Base-by-base conservation (phyloP, 2,329 filamentous ascomycete species). In the Fusarium nematophilum region DNA sequence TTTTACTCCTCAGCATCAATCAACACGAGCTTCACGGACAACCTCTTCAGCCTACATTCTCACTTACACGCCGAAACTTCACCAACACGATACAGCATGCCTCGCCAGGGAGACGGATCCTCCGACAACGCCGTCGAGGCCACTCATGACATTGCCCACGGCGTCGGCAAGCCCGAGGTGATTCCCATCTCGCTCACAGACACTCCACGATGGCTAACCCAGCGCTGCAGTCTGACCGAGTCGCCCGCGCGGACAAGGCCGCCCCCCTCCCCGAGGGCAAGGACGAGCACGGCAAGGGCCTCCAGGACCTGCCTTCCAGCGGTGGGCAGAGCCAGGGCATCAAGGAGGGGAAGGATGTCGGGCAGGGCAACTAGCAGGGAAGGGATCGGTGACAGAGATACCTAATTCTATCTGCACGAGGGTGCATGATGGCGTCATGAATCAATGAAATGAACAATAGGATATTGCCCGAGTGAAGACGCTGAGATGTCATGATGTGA, bases 101-200 rank as follows among this genome's bases (percentile, higher is more conserved):
- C 81, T 78, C 78, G 80, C 68, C 72, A 79, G 57, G 80, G 80
- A 79, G 78, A 79, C 66, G 79, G 79, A 47, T 75, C 74, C 59
- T 75, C 76, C 52, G 73, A 83, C 71, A 83, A 83, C 70, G 78
- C 75, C 50, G 71, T 77, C 55, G 66, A 79, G 27, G 76, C 77
- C 50, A 66, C 71, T 9, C 72, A 80, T 59, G 59, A 78, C 71
- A 78, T 82, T 43, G 69, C 73, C 51, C 81, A 83, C 70, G 81
- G 81, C 30, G 72, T 72, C 9, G 79, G 77, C 10, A 50, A 70
- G 9, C 66, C 71, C 15, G 66, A 75, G 37, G 80, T 82, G 65
- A 57, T 26, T 7, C 11, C n/a, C 21, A 3, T n/a, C 6, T 9
- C 7, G 8, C 11, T 10, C 1, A n/a, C 17, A 17, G 26, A n/a